Evolutionary conservation across 305 asterid genomes (phyloP).

Genomic region (Fraxinus ornus): DNA sequence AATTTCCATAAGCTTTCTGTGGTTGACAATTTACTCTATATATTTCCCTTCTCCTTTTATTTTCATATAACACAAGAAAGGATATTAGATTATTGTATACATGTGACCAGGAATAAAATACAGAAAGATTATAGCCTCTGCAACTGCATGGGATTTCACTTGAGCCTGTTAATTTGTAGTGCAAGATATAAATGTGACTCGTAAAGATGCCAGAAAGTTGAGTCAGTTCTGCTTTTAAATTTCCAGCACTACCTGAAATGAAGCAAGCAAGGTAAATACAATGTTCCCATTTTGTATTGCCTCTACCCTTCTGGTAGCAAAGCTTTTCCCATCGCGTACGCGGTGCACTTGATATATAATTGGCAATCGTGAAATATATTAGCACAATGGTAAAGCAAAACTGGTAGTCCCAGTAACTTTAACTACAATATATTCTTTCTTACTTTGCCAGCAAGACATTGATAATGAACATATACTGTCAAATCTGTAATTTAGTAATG

Average conservation of each 20-base stretch:
- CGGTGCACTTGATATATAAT: conserved; percentile 90
- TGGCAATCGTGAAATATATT: conserved; percentile 44
- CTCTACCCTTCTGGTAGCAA: conserved; percentile 93
- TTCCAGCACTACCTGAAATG: conserved; percentile 76
- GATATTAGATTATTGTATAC: not conserved
- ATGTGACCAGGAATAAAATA: conserved; percentile 11
- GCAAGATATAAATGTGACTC: not conserved
- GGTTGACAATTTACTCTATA: not conserved
- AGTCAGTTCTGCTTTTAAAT: conserved; percentile 9
- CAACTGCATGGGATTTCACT: not conserved
- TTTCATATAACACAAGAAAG: not conserved
- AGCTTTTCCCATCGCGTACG: conserved; percentile 91
- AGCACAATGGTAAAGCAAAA: conserved; percentile 1
- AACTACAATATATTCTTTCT: not conserved
- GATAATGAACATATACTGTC: not conserved
- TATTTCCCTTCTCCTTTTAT: not conserved
- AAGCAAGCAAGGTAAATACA: conserved; percentile 72
- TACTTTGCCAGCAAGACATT: conserved; percentile 5
- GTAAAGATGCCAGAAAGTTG: conserved; percentile 14
- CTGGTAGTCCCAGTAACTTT: conserved; percentile 9
- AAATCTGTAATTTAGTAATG: conserved; percentile 3
- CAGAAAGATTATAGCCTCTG: not conserved
- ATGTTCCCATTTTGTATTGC: conserved; percentile 89
- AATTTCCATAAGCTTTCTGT: conserved; percentile 10
- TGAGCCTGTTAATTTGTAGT: not conserved